Evolutionary conservation across 139 green algal species (phyloP), one percentile per base, ranked within the genome.

Genomic region (Dunaliella primolecta): DNA sequence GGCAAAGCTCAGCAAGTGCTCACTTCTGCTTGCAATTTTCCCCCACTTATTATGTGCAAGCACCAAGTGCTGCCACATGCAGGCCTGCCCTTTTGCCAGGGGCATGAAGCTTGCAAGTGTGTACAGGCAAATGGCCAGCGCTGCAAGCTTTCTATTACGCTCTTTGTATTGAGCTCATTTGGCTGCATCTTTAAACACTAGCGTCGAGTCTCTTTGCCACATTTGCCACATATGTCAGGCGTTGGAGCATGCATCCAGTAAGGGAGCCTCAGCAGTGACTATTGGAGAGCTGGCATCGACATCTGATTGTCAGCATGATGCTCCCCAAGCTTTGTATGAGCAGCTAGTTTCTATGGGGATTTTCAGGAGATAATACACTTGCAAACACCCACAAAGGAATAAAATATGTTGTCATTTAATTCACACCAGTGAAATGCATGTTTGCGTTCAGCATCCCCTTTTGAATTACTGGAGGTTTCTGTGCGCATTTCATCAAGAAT

Each of bases 271-370:
- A 7, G 15, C 70, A 81, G 3, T 57, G 24, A 32, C 31, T 30
- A 31, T 1, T 33, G 36, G 29, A 1, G 29, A 3, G 31, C 55
- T 27, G n/a, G 75, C 2, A 1, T 1, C 0, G 2, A 34, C n/a
- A n/a, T 33, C 38, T 46, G 84, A 11, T 32, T 34, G 72, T 2
- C 36, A 36, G 1, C 34, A 25, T 1, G 36, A n/a, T 7, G 78
- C 87, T 0, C 33, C 89, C 24, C 80, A 86, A 29, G 24, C 84
- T 57, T 83, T 92, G 64, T 91, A 92, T 71, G 30, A 78, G n/a
- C 56, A 81, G 15, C 81, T 92, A 0, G 89, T 92, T 1, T 27
- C 71, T n/a, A 79, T 92, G 38, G 89, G 89, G 0, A 46, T 92
- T 32, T 64, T 91, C 71, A 34, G 89, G 24, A 78, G 87, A 15